Conservation (phyloP, 1,284 basidiomycete genomes). For the Cryptococcus sp. region DNA sequence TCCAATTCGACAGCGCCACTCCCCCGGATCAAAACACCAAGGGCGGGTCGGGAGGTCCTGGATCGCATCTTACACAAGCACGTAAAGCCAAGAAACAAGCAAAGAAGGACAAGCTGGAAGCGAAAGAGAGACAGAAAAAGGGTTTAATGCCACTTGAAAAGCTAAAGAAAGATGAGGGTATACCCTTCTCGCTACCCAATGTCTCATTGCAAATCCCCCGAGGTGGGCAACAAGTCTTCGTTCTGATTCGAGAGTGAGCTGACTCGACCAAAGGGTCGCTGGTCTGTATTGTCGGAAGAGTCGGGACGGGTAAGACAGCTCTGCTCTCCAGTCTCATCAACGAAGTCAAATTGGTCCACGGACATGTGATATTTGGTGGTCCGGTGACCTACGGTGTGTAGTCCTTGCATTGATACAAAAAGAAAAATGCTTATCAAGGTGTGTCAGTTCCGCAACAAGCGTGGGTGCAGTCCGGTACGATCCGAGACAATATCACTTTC, state of each 20-base stretch:
- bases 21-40: constrained; percentile 33
- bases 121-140: constrained; percentile 5
- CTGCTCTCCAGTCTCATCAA: constrained; percentile 68
- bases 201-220: constrained; percentile 63
- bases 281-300: constrained; percentile 38
- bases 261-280: constrained; percentile 19
- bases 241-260: not conserved
- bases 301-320: constrained; percentile 54
- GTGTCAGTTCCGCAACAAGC: constrained; percentile 62
- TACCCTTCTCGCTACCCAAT: constrained; percentile 61
- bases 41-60: not conserved
- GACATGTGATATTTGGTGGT: constrained; percentile 64
- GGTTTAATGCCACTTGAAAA: constrained; percentile 6
- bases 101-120: constrained; percentile 21
- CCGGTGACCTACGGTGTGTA: constrained; percentile 62
- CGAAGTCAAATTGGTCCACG: constrained; percentile 68
- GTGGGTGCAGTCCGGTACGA: constrained; percentile 71
- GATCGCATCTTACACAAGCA: no score
- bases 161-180: constrained; percentile 12
- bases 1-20: constrained; percentile 65
- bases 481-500: constrained; percentile 57
- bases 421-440: not conserved
- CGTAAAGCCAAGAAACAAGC: not conserved
- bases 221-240: constrained; percentile 15
- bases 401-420: not conserved